These are phyloP conservation scores for Cadophora luteo-olivacea DNA, from an alignment of 2,329 filamentous ascomycete genomes.

Conservation along the genomic window DNA sequence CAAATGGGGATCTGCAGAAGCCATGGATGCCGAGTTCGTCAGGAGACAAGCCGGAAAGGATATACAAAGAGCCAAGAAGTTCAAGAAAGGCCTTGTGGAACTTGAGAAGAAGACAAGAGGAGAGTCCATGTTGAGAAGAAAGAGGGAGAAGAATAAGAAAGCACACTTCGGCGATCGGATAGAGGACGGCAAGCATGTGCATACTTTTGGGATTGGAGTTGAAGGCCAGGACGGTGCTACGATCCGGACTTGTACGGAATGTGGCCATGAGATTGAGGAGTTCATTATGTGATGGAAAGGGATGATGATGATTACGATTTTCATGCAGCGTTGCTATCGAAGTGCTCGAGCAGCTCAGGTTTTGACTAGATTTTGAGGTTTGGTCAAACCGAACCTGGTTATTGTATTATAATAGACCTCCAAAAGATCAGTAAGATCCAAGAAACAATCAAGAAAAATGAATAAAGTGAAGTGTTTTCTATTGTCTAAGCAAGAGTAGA, in stretches of 20 bases:
- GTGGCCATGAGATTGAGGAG: conserved; percentile 82
- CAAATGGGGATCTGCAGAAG: conserved; percentile 91
- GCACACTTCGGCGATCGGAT: conserved; percentile 79
- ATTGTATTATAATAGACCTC: too few species aligned
- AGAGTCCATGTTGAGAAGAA: conserved; percentile 82
- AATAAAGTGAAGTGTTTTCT: too few species aligned
- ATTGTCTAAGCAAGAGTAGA: too few species aligned
- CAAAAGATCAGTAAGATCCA: too few species aligned
- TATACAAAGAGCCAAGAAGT: conserved; percentile 86
- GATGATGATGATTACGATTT: background rate
- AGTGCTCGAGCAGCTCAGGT: conserved; percentile 12
- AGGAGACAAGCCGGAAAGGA: conserved; percentile 81
- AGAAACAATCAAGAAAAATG: too few species aligned
- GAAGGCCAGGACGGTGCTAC: conserved; percentile 75
- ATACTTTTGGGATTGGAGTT: conserved; percentile 81
- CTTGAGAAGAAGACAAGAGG: conserved; percentile 93
- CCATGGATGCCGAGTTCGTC: conserved; percentile 87
- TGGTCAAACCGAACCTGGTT: background rate
- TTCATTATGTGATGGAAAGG: conserved; percentile 48
- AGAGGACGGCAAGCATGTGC: conserved; percentile 76
- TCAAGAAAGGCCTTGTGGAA: conserved; percentile 86
- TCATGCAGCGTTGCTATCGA: conserved; percentile 2
- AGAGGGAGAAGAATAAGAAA: conserved; percentile 56
- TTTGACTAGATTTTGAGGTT: background rate
- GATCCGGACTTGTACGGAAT: conserved; percentile 79